These are phyloP conservation scores for Crithidia sp. DNA, from an alignment of 208 protist genomes.

Conservation along the genomic window DNA sequence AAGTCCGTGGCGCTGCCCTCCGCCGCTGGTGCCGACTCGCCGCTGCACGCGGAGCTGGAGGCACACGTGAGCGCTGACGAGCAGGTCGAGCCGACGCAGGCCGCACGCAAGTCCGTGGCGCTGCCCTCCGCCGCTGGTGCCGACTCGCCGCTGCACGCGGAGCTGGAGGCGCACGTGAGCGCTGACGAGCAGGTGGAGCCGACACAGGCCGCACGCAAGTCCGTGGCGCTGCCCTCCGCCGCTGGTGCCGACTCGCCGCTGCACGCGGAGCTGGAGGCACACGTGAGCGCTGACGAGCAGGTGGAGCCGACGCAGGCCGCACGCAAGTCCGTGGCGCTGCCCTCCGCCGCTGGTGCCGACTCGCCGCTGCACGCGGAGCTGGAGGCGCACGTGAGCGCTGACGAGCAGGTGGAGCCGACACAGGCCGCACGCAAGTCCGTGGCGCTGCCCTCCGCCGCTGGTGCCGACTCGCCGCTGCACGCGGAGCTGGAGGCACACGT, in stretches of 20 bases:
- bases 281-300: neutral
- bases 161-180: constrained; percentile 7
- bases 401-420: too few relatives aligned
- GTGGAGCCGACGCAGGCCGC: too few relatives aligned
- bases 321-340: constrained; percentile 14
- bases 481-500: constrained; percentile 4
- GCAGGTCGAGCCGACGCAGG: too few relatives aligned
- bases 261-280: constrained; percentile 7
- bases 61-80: neutral
- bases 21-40: neutral
- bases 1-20: constrained; percentile 8
- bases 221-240: constrained; percentile 1
- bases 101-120: constrained; percentile 12
- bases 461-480: constrained; percentile 1
- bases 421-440: constrained; percentile 7
- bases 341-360: neutral
- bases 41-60: constrained; percentile 3
- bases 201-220: neutral
- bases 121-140: neutral
- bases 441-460: neutral
- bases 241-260: neutral
- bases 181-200: neutral
- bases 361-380: constrained; percentile 3
- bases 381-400: constrained; percentile 8
- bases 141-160: constrained; percentile 1